Base-by-base conservation (phyloP, 352 stramenopile genomes). In the Phytophthora gonapodyides region DNA sequence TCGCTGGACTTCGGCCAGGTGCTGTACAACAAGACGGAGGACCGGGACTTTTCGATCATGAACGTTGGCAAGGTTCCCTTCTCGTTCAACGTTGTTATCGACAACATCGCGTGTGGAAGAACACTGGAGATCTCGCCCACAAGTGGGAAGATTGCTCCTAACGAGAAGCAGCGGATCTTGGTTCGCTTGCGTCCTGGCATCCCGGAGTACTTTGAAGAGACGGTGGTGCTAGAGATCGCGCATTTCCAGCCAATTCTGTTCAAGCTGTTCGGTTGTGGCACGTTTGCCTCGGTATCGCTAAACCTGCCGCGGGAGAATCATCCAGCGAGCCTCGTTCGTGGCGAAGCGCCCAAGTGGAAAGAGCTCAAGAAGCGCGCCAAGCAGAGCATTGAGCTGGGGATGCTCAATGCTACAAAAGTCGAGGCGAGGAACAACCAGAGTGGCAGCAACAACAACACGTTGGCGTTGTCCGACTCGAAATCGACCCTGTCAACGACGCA, bases 61-160 rank as follows among this genome's bases (percentile, higher is more conserved):
- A 98, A 98, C 46, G 78, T 92, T 10, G 91, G 96, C 1, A 97
- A 97, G 74, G 96, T 98, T 1, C 74, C 93, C 12, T 98, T 98
- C 45, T 66, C 76, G 7, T 98, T 94, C 51, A 80, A 43, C 3
- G 85, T 97, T 33, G 52, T 67, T 0, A 60, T 69, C 5, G 70
- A 89, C 17, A 62, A 55, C 2, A 66, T 82, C 11, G 64, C 71
- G n/a, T 71, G 69, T 0, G 71, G 78, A 0, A 71, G 82, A 13
- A 68, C 66, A 15, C 67, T 98, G 4, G 77, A 94, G n/a, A 80
- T 97, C 2, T 65, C 80, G 13, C 94, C 94, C 0, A 84, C 70
- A 16, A 76, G 55, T 27, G 96, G 95, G 6, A 91, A 88, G 15
- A 93, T 98, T 35, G 76, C 77, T 8, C 86, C 90, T 6, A 91